A percentile compares a stretch with the other conserved stretches of the same genome.
phyloP scores from a whole-genome alignment of 2,329 filamentous ascomycete species.

The Alternaria gansuensis region DNA sequence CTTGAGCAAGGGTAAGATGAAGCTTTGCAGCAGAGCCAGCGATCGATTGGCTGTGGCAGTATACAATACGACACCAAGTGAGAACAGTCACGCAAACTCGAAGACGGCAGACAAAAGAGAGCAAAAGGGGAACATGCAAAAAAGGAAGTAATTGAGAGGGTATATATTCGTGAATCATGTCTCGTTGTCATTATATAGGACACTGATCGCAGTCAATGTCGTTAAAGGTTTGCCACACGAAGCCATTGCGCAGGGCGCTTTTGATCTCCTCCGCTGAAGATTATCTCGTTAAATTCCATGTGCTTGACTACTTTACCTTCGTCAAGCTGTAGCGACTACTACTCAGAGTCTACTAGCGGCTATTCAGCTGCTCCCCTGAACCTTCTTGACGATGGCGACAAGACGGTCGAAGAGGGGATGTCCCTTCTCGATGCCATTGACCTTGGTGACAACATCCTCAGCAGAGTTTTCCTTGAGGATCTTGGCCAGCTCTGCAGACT shows the following conservation, averaged over 20 bases:
- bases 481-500: conserved; percentile 84
- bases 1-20: too few species aligned
- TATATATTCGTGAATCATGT: conserved; percentile 31
- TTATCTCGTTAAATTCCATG: conserved; percentile 11
- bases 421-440: conserved; percentile 79
- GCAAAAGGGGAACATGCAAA: not conserved
- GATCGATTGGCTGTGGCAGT: not conserved
- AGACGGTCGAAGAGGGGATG: conserved; percentile 83
- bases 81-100: too few species aligned
- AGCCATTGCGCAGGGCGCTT: conserved; percentile 20
- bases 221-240: conserved; percentile 10
- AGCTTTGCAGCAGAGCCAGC: too few species aligned
- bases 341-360: conserved; percentile 27
- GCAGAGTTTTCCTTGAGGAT: conserved; percentile 79
- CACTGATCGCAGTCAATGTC: conserved; percentile 22
- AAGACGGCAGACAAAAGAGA: not conserved
- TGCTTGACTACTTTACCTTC: conserved; percentile 7
- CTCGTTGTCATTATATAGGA: conserved; percentile 28
- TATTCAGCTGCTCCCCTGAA: conserved; percentile 63
- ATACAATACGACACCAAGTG: not conserved
- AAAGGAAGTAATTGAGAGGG: conserved; percentile 6
- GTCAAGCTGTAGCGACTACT: conserved; percentile 3
- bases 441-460: conserved; percentile 77
- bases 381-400: conserved; percentile 80
- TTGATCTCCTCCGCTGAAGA: conserved; percentile 17